These are phyloP conservation scores for Asclepias syriaca DNA, from an alignment of 257 asterid species.

Conservation along the genomic window DNA sequence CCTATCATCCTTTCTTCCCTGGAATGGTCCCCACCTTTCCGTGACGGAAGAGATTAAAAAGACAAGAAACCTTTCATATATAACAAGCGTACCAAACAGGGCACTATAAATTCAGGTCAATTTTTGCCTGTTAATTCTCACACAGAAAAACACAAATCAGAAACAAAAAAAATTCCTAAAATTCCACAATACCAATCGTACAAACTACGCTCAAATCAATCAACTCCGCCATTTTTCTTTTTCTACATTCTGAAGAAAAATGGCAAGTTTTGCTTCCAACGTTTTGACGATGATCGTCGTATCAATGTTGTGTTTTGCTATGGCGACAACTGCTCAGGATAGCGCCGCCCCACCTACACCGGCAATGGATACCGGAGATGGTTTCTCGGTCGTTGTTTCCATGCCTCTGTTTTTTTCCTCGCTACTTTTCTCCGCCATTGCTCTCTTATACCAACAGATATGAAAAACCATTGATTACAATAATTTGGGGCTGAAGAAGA, in stretches of 20 bases:
- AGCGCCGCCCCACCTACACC: slow-evolving; percentile 12
- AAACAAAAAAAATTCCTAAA: neutral
- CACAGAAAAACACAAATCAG: neutral
- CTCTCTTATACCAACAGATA: neutral
- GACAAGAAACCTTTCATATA: neutral
- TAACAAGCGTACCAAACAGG: slow-evolving; percentile 1
- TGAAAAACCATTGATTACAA: neutral
- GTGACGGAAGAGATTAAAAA: slow-evolving; percentile 2
- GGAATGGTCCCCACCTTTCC: neutral
- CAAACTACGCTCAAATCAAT: too few relatives aligned
- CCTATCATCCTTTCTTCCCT: neutral
- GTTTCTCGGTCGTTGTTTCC: slow-evolving; percentile 5
- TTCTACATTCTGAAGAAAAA: neutral
- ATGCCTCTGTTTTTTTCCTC: slow-evolving; percentile 6
- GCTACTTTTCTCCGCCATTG: neutral
- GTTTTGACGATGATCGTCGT: neutral
- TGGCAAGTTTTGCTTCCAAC: slow-evolving; percentile 10
- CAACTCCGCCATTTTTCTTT: neutral
- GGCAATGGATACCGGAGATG: slow-evolving; percentile 15
- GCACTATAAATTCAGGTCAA: slow-evolving; percentile 3
- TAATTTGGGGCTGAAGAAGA: neutral
- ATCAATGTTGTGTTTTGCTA: slow-evolving; percentile 5
- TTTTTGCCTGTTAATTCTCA: neutral
- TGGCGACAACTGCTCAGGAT: slow-evolving; percentile 12
- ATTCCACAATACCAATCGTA: neutral